phyloP scores from a whole-genome alignment of 306 rosid genomes.

The Ziziphus jujuba region DNA sequence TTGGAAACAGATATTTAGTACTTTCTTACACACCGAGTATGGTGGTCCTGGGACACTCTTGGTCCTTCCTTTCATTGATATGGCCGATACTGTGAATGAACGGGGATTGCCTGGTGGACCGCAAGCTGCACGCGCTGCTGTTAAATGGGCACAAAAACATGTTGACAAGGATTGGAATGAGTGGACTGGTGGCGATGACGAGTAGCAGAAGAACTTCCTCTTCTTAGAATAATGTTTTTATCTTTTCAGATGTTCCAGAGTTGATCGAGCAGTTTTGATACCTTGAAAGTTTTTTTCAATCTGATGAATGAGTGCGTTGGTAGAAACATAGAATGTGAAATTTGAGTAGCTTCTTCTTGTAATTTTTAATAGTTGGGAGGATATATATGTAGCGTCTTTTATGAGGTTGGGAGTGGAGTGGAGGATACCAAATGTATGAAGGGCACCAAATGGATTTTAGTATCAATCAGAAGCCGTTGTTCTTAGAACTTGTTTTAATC shows the following conservation, averaged over 20 bases:
- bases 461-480: no score
- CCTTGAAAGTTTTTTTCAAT: slow-evolving; percentile 1
- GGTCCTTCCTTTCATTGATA: slow-evolving; percentile 76
- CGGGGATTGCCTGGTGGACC: slow-evolving; percentile 85
- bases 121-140: slow-evolving; percentile 77
- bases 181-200: slow-evolving; percentile 62
- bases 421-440: no score
- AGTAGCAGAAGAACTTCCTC: slow-evolving; percentile 8
- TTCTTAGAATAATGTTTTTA: neutral
- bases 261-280: slow-evolving; percentile 35
- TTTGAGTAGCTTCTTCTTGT: neutral
- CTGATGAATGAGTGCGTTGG: neutral
- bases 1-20: slow-evolving; percentile 62
- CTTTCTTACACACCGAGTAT: slow-evolving; percentile 77
- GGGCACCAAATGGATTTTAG: no score
- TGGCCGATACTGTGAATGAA: slow-evolving; percentile 68
- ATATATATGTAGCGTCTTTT: no score
- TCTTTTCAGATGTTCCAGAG: slow-evolving; percentile 14
- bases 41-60: slow-evolving; percentile 95
- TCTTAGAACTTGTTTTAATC: no score
- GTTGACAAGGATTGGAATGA: slow-evolving; percentile 95
- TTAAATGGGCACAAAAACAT: slow-evolving; percentile 78
- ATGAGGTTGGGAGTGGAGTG: no score
- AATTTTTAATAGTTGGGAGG: no score
- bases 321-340: neutral